Evolutionary conservation across 192 early-diverging fungal genomes (phyloP), one percentile per base, ranked within the genome.

Genomic region (Spinellus fusiger): DNA sequence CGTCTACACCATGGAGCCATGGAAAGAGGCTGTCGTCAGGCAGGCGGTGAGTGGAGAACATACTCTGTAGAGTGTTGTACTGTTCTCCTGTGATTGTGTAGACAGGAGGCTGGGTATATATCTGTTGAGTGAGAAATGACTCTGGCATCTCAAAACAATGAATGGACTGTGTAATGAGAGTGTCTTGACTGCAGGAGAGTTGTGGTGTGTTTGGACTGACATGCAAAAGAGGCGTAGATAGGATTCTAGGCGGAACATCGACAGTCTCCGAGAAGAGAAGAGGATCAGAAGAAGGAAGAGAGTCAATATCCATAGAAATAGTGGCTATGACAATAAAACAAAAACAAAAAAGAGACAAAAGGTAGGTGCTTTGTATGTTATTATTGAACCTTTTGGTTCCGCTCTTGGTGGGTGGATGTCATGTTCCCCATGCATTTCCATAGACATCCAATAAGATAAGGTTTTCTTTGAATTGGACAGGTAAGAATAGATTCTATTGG

Each of bases 1-100:
- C 82, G 32, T 81, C 78, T 9, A 84, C 76, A 23, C 82, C 82
- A 61, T 84, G 82, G 1, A 84, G 61, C 82, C 82, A 84, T 0
- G 82, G 82, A 69, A 84, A 84, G 56, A 84, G 66, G 35, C 72
- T 66, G 28, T 80, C 61, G 22, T 77, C 69, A 15, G 82, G 80
- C 7, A 84, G 49, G 9, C 76, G 76, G 18, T 72, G 61, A 3
- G 66, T 59, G 47, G 74, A 48, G 56, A 78, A 84, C 4, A 54
- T 31, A n/a, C 70, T 67, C 28, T 79, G 73, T 13, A 79, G 46
- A 6, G 59, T 32, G 26, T 71, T 66, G 59, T 78, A 70, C 44
- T 73, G 69, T 44, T 71, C 59, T 2, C 67, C 71, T 13, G 69
- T 68, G 15, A 78, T 66, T 8, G 67, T 70, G 37, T 74, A 72